A percentile compares a stretch with the other conserved stretches of the same genome.
These are phyloP conservation scores for Leccinum subgranulosum DNA, from an alignment of 768 basidiomycete species.

Conservation along the genomic window DNA sequence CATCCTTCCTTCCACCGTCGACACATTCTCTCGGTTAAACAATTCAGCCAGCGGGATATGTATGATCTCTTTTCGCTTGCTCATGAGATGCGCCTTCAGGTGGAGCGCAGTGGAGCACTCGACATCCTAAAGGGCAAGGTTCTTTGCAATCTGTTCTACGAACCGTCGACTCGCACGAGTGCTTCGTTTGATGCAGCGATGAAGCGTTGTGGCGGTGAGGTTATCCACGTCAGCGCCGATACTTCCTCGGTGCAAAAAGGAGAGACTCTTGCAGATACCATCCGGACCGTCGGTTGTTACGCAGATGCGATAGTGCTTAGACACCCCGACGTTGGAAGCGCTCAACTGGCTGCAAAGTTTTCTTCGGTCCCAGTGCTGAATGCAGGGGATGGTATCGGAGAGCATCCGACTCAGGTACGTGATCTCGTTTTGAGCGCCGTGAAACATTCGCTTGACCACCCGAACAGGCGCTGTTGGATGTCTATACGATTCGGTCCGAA, in stretches of 20 bases:
- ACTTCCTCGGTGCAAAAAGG: slow-evolving; percentile 91
- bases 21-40: slow-evolving; percentile 92
- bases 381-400: slow-evolving; percentile 95
- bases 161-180: slow-evolving; percentile 94
- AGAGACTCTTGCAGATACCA: slow-evolving; percentile 88
- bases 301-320: slow-evolving; percentile 92
- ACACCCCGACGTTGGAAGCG: slow-evolving; percentile 90
- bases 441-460: slow-evolving; percentile 1
- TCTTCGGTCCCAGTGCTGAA: slow-evolving; percentile 96
- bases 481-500: slow-evolving; percentile 96
- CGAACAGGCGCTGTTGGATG: slow-evolving; percentile 71
- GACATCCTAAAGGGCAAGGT: slow-evolving; percentile 91
- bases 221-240: slow-evolving; percentile 79
- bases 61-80: slow-evolving; percentile 94
- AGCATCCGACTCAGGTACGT: slow-evolving; percentile 91
- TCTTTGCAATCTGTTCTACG: slow-evolving; percentile 91
- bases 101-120: slow-evolving; percentile 84
- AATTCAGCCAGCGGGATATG: slow-evolving; percentile 85
- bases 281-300: slow-evolving; percentile 93
- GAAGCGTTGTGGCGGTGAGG: slow-evolving; percentile 96
- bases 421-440: background rate
- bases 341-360: slow-evolving; percentile 94
- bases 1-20: slow-evolving; percentile 91
- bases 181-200: slow-evolving; percentile 97
- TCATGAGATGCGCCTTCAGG: slow-evolving; percentile 94